Evolutionary conservation across 2,329 filamentous ascomycete genomes (phyloP).

Genomic region (Colletotrichum plurivorum): DNA sequence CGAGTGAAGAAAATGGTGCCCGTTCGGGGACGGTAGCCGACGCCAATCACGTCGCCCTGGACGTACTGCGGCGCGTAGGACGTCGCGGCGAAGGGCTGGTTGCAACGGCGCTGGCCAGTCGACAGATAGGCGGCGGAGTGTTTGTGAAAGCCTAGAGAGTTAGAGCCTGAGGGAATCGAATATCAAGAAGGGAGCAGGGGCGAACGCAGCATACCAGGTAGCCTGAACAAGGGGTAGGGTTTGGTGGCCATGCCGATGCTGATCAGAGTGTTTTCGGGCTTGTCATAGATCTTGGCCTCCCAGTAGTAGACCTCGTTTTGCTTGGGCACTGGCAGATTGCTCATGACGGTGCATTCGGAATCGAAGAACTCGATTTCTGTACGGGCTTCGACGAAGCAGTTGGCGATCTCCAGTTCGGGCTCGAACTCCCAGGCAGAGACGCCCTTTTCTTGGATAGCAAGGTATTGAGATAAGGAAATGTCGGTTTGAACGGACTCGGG

Average conservation of each 20-base stretch:
- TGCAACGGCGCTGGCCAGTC: constrained; percentile 86
- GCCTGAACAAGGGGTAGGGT: constrained; percentile 92
- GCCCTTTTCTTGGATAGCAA: constrained; percentile 98
- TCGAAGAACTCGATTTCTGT: constrained; percentile 99
- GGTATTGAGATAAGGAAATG: constrained; percentile 96
- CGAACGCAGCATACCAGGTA: constrained; percentile 80
- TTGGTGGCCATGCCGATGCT: constrained; percentile 97
- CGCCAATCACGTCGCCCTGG: constrained; percentile 95
- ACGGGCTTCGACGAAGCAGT: constrained; percentile 96
- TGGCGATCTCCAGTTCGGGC: constrained; percentile 98
- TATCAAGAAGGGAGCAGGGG: constrained; percentile 34
- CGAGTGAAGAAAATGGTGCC: constrained; percentile 98
- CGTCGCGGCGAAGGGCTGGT: constrained; percentile 88
- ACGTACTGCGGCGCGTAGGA: constrained; percentile 87
- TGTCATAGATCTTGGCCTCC: constrained; percentile 99
- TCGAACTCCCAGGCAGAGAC: constrained; percentile 99
- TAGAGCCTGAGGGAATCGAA: constrained; percentile 11
- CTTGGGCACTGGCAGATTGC: constrained; percentile 95
- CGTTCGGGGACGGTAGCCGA: constrained; percentile 94
- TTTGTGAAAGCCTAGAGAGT: constrained; percentile 83
- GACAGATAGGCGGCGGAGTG: constrained; percentile 94
- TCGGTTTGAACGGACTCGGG: constrained; percentile 96
- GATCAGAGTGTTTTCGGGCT: constrained; percentile 88
- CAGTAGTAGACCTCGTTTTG: constrained; percentile 99
- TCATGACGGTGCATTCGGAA: constrained; percentile 96